Conservation (phyloP, 73 alveolate genomes). For the Paramecium bursaria region DNA sequence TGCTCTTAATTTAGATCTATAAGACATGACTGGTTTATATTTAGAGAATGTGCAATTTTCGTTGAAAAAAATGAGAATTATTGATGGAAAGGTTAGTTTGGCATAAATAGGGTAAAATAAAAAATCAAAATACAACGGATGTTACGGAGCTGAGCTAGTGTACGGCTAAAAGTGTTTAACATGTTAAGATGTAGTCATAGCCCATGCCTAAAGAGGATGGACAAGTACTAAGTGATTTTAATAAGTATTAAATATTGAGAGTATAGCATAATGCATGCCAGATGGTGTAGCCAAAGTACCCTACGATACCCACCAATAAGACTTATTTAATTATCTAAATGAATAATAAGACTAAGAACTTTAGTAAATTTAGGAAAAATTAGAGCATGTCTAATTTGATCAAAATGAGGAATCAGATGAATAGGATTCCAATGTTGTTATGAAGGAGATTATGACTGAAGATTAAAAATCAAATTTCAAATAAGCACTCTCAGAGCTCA, state of each 20-base stretch:
- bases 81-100: neutral
- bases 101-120: neutral
- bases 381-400: constrained; percentile 2
- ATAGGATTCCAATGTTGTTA: too few relatives aligned
- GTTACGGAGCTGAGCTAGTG: constrained; percentile 51
- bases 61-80: neutral
- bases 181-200: constrained; percentile 57
- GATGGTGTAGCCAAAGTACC: neutral
- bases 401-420: too few relatives aligned
- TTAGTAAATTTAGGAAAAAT: neutral
- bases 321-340: neutral
- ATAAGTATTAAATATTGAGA: constrained; percentile 14
- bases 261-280: constrained; percentile 24
- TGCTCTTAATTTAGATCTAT: neutral
- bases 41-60: constrained; percentile 27
- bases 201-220: constrained; percentile 56
- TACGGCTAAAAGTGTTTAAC: constrained; percentile 25
- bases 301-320: neutral
- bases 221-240: too few relatives aligned
- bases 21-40: constrained; percentile 26
- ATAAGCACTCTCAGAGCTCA: too few relatives aligned
- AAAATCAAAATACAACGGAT: neutral
- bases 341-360: constrained; percentile 3
- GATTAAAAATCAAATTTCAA: too few relatives aligned
- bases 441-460: too few relatives aligned